Evolutionary conservation across 2,329 filamentous ascomycete species (phyloP).

Genomic region (Podosphaera xanthii): DNA sequence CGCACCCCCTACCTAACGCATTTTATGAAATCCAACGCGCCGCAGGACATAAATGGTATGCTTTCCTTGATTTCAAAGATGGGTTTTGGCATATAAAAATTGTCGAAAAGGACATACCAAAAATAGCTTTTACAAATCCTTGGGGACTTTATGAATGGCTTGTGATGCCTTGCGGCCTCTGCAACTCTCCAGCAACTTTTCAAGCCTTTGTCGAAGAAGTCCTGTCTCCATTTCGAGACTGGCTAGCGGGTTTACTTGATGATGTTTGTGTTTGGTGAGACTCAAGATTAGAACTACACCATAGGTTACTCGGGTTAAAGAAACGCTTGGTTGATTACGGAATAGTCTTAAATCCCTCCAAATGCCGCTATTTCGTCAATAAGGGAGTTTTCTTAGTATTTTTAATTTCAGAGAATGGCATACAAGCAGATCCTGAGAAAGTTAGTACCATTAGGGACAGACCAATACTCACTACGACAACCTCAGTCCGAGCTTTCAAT

Average conservation of each 20-base stretch:
- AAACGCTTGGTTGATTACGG: background rate
- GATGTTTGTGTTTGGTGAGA: background rate
- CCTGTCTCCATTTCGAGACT: background rate
- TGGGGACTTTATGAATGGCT: background rate
- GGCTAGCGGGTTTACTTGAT: background rate
- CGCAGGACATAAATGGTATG: background rate
- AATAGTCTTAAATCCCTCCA: background rate
- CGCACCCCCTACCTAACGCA: background rate
- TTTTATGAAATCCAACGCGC: background rate
- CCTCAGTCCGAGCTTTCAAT: background rate
- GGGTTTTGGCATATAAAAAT: background rate
- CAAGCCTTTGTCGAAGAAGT: background rate
- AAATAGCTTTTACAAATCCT: background rate
- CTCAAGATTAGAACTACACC: background rate
- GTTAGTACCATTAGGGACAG: background rate
- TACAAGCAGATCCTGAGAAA: background rate
- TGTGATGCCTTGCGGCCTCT: slow-evolving; percentile 2
- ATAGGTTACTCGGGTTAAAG: background rate
- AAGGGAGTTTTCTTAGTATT: background rate
- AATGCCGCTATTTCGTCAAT: background rate
- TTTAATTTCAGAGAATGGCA: background rate
- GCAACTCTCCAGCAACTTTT: too few species aligned
- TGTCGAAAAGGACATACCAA: background rate
- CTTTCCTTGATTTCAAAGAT: background rate
- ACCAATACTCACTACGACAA: background rate